phyloP scores from a whole-genome alignment of 805 yeast species.

The Saccharomyces mikatae region DNA sequence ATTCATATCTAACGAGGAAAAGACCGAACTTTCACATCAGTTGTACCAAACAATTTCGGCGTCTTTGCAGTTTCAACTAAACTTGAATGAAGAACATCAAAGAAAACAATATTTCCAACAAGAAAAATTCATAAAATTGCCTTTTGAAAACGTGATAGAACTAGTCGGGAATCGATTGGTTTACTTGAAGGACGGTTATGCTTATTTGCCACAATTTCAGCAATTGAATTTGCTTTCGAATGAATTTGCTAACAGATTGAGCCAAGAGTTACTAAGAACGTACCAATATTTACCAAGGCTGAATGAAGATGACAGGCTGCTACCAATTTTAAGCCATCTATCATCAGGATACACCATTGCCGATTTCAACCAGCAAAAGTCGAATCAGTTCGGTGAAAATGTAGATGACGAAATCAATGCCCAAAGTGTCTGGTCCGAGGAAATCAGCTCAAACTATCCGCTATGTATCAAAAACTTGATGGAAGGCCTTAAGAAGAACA shows the following conservation, averaged over 20 bases:
- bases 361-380: conserved; percentile 37
- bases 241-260: conserved; percentile 55
- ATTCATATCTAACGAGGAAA: conserved; percentile 57
- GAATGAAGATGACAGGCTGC: conserved; percentile 84
- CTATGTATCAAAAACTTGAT: conserved; percentile 68
- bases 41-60: conserved; percentile 49
- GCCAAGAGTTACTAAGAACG: conserved; percentile 50
- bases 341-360: conserved; percentile 61
- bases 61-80: conserved; percentile 29
- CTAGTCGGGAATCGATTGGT: conserved; percentile 68
- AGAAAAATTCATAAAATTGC: conserved; percentile 73
- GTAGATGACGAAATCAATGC: conserved; percentile 50
- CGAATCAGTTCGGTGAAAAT: conserved; percentile 20
- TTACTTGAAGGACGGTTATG: conserved; percentile 58
- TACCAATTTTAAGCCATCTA: conserved; percentile 75
- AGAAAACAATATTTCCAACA: conserved; percentile 41
- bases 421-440: conserved; percentile 46
- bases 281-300: conserved; percentile 72
- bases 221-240: conserved; percentile 62
- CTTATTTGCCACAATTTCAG: conserved; percentile 75
- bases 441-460: conserved; percentile 63
- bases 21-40: conserved; percentile 38
- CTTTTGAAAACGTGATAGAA: conserved; percentile 78
- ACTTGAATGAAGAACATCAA: conserved; percentile 38
- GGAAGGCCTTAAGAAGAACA: conserved; percentile 46